Base-by-base conservation (phyloP, 1,139 yeast species). In the Nakaseomyces bracarensis region DNA sequence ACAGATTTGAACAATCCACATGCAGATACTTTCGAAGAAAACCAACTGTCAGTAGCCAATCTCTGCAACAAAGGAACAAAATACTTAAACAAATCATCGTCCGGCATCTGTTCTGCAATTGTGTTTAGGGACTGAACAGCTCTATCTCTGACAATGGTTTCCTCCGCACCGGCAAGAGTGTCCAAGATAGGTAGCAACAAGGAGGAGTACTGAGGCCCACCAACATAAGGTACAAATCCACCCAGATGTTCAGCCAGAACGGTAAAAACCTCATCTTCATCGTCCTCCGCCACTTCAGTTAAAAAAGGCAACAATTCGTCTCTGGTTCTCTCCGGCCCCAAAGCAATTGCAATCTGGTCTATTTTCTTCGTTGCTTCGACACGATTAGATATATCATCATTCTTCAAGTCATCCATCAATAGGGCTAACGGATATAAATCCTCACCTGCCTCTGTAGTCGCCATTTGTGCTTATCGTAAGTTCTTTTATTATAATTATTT, bases 181-280 rank as follows among this genome's bases (percentile, higher is more conserved):
- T 91, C 89, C 60, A 93, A 72, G 11, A 89, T 84, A 38, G 91
- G 89, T 49, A 93, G 72, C 53, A 93, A 69, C 15, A 82, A 72
- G 49, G 83, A 78, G 36, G 91, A 83, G 63, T 79, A 72, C 52
- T 80, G 76, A 40, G 81, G 71, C 23, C 98, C 98, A 31, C 98
- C 98, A 46, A 93, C 78, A 50, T 70, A 72, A 4, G 96, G 95
- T 31, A 89, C 77, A 60, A 93, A 91, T 44, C 76, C 77, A 33
- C 95, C 95, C 53, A 93, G 68, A 67, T 89, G 91, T 52, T 82
- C 84, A 3, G 97, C 97, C 52, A 93, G 73, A 14, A 87, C 93
- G 1, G 96, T 86, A 63, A 91, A 81, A 8, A 93, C 96, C 65
- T 93, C 99, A 63, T 93, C 99, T 65, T 93, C 98, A 61, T 93